Evolutionary conservation across 805 yeast species (phyloP).

Genomic region (Lipomyces sp.): DNA sequence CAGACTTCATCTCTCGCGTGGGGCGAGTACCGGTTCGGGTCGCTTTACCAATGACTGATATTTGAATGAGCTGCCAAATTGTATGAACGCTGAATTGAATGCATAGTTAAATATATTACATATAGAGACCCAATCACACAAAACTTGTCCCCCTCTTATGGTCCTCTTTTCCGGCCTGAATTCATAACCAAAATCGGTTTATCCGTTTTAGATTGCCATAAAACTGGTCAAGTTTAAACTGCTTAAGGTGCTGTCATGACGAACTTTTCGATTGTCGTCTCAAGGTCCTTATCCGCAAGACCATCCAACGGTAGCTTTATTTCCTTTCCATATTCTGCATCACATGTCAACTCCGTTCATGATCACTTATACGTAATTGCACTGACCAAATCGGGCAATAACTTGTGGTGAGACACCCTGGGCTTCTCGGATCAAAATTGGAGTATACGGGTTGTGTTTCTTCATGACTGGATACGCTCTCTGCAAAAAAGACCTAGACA

Average conservation of each 20-base stretch:
- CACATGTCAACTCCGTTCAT: neutral
- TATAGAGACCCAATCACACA: neutral
- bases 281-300: constrained; percentile 40
- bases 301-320: constrained; percentile 51
- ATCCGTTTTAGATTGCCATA: too few species aligned
- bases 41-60: constrained; percentile 4
- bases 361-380: neutral
- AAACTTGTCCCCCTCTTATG: neutral
- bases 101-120: neutral
- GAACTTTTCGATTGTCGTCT: constrained; percentile 36
- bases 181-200: neutral
- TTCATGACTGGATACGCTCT: constrained; percentile 68
- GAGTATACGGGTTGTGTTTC: constrained; percentile 66
- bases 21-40: constrained; percentile 58
- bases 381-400: constrained; percentile 67
- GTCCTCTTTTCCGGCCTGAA: neutral
- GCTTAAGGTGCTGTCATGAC: constrained; percentile 22
- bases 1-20: constrained; percentile 62
- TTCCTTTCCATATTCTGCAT: constrained; percentile 53
- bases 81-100: neutral
- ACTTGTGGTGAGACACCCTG: constrained; percentile 72
- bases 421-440: constrained; percentile 80
- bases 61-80: neutral
- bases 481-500: constrained; percentile 61
- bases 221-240: too few species aligned